phyloP scores from a whole-genome alignment of 441 rosid species.

The Adansonia grandidieri region DNA sequence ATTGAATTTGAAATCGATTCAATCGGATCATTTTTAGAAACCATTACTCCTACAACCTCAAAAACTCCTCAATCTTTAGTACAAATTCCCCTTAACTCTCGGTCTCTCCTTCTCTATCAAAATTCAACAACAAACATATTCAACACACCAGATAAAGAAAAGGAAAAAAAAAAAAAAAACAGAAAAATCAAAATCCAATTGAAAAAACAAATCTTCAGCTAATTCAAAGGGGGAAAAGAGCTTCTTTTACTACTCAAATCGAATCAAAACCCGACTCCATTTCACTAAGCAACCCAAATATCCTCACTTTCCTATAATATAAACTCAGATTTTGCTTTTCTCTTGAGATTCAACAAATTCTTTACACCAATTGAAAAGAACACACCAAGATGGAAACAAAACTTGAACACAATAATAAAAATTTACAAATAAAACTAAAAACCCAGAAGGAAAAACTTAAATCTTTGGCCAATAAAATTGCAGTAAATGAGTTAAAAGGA shows the following conservation, averaged over 20 bases:
- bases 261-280: background rate
- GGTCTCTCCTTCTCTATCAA: background rate
- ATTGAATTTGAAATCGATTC: slow-evolving; percentile 70
- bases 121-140: slow-evolving; percentile 1
- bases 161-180: too few species aligned
- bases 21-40: slow-evolving; percentile 70
- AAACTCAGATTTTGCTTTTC: slow-evolving; percentile 11
- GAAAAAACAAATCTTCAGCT: background rate
- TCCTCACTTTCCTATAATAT: slow-evolving; percentile 12
- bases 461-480: background rate
- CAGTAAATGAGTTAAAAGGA: slow-evolving; percentile 3
- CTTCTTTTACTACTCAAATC: slow-evolving; percentile 12
- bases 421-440: slow-evolving; percentile 10
- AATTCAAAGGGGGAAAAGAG: background rate
- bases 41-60: slow-evolving; percentile 10
- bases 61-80: background rate
- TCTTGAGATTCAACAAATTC: background rate
- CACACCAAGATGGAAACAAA: background rate
- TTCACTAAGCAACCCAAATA: background rate
- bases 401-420: background rate
- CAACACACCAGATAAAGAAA: background rate
- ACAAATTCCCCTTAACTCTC: background rate
- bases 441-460: slow-evolving; percentile 12
- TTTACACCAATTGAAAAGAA: background rate
- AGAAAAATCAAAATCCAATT: too few species aligned